These are phyloP conservation scores for Teunomyces lycoperdinae DNA, from an alignment of 805 yeast genomes.

Conservation along the genomic window DNA sequence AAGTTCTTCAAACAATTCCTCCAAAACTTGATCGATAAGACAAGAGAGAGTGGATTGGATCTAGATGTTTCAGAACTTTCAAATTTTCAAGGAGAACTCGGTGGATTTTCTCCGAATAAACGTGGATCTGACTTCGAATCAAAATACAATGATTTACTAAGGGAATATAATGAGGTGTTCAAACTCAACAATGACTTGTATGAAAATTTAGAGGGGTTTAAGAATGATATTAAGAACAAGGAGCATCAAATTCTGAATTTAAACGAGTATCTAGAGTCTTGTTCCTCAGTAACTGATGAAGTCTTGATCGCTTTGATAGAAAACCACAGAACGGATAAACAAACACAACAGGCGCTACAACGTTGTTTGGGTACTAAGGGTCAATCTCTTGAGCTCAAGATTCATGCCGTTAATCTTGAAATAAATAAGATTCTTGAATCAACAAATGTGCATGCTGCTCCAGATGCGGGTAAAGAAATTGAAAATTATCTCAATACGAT, in stretches of 20 bases:
- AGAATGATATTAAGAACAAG: slow-evolving; percentile 27
- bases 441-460: slow-evolving; percentile 11
- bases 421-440: slow-evolving; percentile 10
- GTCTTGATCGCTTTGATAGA: slow-evolving; percentile 18
- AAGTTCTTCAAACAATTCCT: slow-evolving; percentile 39
- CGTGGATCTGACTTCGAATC: slow-evolving; percentile 15
- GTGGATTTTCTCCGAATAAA: slow-evolving; percentile 10
- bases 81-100: slow-evolving; percentile 16
- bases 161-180: slow-evolving; percentile 33
- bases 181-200: slow-evolving; percentile 38
- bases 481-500: slow-evolving; percentile 15
- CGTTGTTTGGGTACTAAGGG: slow-evolving; percentile 14
- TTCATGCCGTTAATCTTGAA: slow-evolving; percentile 21
- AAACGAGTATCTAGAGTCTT: slow-evolving; percentile 12
- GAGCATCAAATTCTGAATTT: slow-evolving; percentile 18
- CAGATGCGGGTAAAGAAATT: slow-evolving; percentile 10
- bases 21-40: slow-evolving; percentile 28
- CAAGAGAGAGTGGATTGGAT: slow-evolving; percentile 2
- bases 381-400: slow-evolving; percentile 19
- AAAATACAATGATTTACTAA: slow-evolving; percentile 18
- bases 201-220: slow-evolving; percentile 32
- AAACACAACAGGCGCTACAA: slow-evolving; percentile 15
- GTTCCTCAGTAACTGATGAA: slow-evolving; percentile 16
- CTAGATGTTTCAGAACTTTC: slow-evolving; percentile 20
- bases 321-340: slow-evolving; percentile 15